phyloP scores from a whole-genome alignment of 371 early-diverging fungal species.

The Apophysomyces ossiformis region DNA sequence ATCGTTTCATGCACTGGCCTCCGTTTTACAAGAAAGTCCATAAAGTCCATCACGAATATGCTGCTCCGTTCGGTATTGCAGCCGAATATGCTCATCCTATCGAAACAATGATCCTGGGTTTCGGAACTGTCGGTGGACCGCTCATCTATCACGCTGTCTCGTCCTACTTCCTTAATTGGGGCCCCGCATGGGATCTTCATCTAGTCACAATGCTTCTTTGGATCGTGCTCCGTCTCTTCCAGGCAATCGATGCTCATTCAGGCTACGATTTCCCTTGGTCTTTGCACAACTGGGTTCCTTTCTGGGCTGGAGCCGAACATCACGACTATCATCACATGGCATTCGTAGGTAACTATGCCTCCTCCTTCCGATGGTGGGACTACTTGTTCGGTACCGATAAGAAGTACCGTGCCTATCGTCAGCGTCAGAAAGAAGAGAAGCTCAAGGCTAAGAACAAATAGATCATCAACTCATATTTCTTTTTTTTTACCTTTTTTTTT shows the following conservation, averaged over 20 bases:
- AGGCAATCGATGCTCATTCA: conserved; percentile 89
- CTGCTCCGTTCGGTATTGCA: conserved; percentile 85
- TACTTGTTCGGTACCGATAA: conserved; percentile 79
- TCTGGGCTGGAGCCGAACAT: conserved; percentile 81
- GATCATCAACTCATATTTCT: background rate
- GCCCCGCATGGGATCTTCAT: conserved; percentile 65
- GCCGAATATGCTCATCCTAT: conserved; percentile 87
- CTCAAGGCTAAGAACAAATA: conserved; percentile 7
- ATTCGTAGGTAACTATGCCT: conserved; percentile 79
- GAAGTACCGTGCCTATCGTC: conserved; percentile 68
- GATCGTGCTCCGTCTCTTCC: conserved; percentile 77
- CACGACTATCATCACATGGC: conserved; percentile 84
- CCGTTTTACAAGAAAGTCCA: conserved; percentile 86
- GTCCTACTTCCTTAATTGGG: conserved; percentile 13
- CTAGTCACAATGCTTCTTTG: conserved; percentile 80
- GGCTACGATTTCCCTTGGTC: conserved; percentile 96
- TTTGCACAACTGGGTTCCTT: conserved; percentile 73
- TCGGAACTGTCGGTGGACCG: conserved; percentile 77
- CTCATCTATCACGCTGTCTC: conserved; percentile 44
- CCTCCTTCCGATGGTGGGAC: conserved; percentile 85
- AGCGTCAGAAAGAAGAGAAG: conserved; percentile 25
- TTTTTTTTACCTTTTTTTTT: background rate
- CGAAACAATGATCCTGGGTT: conserved; percentile 75
- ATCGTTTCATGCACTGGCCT: conserved; percentile 86
- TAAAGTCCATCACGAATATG: conserved; percentile 92